Conservation (phyloP, 202 grass and related monocot species). For the Saccharum hybrid region DNA sequence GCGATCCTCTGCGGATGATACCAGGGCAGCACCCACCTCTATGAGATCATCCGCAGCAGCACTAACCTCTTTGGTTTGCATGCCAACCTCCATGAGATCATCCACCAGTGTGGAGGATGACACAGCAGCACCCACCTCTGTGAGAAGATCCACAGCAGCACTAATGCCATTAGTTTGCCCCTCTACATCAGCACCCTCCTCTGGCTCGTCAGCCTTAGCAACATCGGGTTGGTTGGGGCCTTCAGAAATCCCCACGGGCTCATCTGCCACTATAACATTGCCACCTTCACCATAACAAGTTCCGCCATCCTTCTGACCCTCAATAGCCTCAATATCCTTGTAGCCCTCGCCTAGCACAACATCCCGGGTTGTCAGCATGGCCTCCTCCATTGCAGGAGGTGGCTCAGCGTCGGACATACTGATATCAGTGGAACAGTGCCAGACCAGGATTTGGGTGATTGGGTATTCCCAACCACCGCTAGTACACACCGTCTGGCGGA, state of each 20-base stretch:
- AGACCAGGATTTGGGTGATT: conserved; percentile 15
- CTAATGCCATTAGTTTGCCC: background rate
- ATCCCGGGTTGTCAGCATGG: conserved; percentile 30
- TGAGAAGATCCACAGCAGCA: conserved; percentile 21
- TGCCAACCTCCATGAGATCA: conserved; percentile 2
- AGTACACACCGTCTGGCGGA: background rate
- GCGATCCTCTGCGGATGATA: background rate
- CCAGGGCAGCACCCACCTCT: conserved; percentile 7
- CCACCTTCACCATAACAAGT: conserved; percentile 28
- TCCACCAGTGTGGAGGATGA: background rate
- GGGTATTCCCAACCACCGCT: conserved; percentile 4
- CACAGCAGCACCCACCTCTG: background rate
- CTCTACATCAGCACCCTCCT: conserved; percentile 30
- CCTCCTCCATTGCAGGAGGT: conserved; percentile 33
- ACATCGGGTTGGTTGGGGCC: background rate
- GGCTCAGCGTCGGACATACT: conserved; percentile 28
- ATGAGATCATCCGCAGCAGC: conserved; percentile 6
- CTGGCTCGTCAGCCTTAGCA: conserved; percentile 4
- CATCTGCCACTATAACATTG: conserved; percentile 8
- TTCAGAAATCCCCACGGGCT: background rate
- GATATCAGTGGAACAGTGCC: conserved; percentile 15
- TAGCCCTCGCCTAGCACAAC: conserved; percentile 5
- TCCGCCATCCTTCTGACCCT: background rate
- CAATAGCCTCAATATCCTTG: background rate
- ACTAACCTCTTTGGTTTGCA: background rate